These are phyloP conservation scores for Barnettozyma hawaiiensis DNA, from an alignment of 1,139 yeast species.

Conservation along the genomic window DNA sequence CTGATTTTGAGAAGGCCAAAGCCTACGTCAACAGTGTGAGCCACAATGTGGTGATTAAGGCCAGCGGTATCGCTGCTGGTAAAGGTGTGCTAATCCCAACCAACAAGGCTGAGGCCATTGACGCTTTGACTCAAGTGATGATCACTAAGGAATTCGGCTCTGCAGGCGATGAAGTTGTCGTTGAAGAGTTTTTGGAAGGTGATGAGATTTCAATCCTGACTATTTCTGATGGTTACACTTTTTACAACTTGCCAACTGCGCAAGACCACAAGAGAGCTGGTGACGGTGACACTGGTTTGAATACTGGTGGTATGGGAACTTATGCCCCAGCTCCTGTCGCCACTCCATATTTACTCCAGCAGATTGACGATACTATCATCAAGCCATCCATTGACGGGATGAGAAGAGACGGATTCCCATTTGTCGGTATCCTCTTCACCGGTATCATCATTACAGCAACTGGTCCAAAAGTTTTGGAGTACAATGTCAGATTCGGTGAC, in stretches of 20 bases:
- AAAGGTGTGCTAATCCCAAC: slow-evolving; percentile 95
- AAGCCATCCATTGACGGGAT: slow-evolving; percentile 94
- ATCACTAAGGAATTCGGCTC: slow-evolving; percentile 80
- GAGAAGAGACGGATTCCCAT: slow-evolving; percentile 94
- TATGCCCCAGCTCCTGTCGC: slow-evolving; percentile 99
- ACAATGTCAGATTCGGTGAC: slow-evolving; percentile 97
- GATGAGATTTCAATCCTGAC: slow-evolving; percentile 94
- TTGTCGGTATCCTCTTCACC: slow-evolving; percentile 94
- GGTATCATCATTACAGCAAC: slow-evolving; percentile 83
- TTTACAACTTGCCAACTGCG: slow-evolving; percentile 89
- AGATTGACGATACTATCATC: slow-evolving; percentile 67
- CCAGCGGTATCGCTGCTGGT: slow-evolving; percentile 98
- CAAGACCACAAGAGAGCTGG: slow-evolving; percentile 97
- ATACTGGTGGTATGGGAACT: slow-evolving; percentile 99
- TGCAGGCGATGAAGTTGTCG: slow-evolving; percentile 95
- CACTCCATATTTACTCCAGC: slow-evolving; percentile 57
- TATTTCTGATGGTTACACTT: slow-evolving; percentile 89
- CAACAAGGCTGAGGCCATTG: slow-evolving; percentile 75
- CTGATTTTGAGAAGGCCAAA: slow-evolving; percentile 67
- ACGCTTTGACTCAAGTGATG: slow-evolving; percentile 86
- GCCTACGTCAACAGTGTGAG: slow-evolving; percentile 59
- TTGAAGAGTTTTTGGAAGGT: slow-evolving; percentile 95
- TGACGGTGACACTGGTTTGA: slow-evolving; percentile 87
- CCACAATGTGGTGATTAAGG: slow-evolving; percentile 87
- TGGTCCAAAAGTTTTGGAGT: slow-evolving; percentile 94